Evolutionary conservation across 2,329 filamentous ascomycete species (phyloP), one percentile per base, ranked within the genome.

Genomic region (Anthostomella pinea): DNA sequence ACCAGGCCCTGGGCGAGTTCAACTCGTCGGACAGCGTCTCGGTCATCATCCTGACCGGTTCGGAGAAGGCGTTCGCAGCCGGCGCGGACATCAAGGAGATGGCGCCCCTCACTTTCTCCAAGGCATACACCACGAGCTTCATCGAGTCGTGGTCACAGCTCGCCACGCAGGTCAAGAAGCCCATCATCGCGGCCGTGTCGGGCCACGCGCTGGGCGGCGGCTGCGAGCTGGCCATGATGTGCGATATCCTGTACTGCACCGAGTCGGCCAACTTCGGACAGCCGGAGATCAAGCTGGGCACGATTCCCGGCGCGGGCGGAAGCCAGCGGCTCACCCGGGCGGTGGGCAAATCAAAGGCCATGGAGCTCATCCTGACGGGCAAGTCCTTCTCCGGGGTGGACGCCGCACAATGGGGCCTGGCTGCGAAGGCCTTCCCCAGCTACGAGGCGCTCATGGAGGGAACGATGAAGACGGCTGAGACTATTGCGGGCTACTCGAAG

Each of bases 31-130:
- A 82, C 38, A 72, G 75, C 20, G 83, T 89, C 48, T 78, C 79
- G 8, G 84, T 83, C 52, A 87, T 95, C 53, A 66, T 98, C 41
- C 73, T 98, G 40, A 96, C 93, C 1, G 93, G 93, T 37, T 94
- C 85, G 29, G 74, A 88, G 49, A 88, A 84, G 65, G 90, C 91
- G 26, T 98, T 96, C 59, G 91, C 91, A 19, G 91, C 93, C 28
- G 93, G 93, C 33, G 93, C 93, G 43, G 93, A 98, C 66, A 98
- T 98, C 72, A 97, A 97, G 67, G 93, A 98, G 68, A 98, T 98
- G 93, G 86, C 88, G 19, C 83, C 88, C 43, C 79, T 96, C 24
- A 90, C 83, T 37, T 98, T 98, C 68, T 79, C 86, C 46, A 72
- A 83, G 48, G 91, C 93, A 24, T 97, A 96, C 70, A 85, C 80